These are phyloP conservation scores for Plenodomus biglobosus DNA, from an alignment of 2,329 filamentous ascomycete species.

Conservation along the genomic window DNA sequence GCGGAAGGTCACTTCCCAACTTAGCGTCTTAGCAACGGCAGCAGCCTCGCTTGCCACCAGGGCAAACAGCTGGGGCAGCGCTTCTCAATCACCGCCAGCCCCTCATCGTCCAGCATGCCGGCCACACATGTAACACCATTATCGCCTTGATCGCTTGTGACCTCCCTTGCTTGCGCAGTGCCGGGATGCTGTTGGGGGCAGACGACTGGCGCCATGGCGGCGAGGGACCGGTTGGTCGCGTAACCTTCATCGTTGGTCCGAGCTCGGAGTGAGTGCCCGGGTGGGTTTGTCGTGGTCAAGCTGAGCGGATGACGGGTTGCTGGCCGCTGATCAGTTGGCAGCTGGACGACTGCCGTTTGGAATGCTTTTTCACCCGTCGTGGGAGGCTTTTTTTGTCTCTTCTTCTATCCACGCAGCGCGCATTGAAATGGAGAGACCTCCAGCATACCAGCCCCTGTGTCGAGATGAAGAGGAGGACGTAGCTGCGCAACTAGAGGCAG, in stretches of 20 bases:
- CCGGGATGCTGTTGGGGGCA: conserved; percentile 11
- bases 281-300: conserved; percentile 6
- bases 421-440: conserved; percentile 25
- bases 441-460: conserved; percentile 29
- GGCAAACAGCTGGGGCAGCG: background rate
- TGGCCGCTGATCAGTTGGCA: conserved; percentile 4
- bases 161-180: conserved; percentile 28
- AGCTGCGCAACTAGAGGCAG: conserved; percentile 17
- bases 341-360: conserved; percentile 9
- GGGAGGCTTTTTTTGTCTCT: conserved; percentile 3
- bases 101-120: conserved; percentile 16
- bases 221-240: conserved; percentile 10
- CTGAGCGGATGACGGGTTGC: conserved; percentile 8
- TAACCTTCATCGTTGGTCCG: conserved; percentile 29
- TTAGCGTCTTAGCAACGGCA: conserved; percentile 26
- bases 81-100: conserved; percentile 13
- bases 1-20: conserved; percentile 25
- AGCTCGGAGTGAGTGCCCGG: conserved; percentile 19
- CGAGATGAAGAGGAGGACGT: conserved; percentile 25
- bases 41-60: conserved; percentile 5
- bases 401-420: conserved; percentile 1
- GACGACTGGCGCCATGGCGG: conserved; percentile 7
- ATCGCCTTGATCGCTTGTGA: conserved; percentile 20
- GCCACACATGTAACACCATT: conserved; percentile 28
- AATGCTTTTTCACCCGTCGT: conserved; percentile 1